Evolutionary conservation across 2,329 filamentous ascomycete genomes (phyloP), one percentile per base, ranked within the genome.

Genomic region (Hawksworthiomyces lignivorus): DNA sequence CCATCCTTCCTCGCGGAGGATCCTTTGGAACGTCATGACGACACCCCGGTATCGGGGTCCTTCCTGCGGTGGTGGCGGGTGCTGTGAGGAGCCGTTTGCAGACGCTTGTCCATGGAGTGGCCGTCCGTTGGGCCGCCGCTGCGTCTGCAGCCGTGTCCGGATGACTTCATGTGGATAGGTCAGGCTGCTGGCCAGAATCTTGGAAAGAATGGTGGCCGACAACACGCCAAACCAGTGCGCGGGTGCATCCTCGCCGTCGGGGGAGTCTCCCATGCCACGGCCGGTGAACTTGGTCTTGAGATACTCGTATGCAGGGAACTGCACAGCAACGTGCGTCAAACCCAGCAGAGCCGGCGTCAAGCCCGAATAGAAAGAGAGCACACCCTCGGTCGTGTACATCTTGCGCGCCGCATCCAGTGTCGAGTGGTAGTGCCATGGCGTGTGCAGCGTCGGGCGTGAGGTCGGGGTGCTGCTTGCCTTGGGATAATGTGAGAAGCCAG

Each of bases 91-190:
- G 7, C 15, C 27, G 15, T 17, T 26, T n/a, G n/a, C n/a, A n/a
- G n/a, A n/a, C n/a, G n/a, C n/a, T n/a, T n/a, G n/a, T n/a, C n/a
- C n/a, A n/a, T n/a, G n/a, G n/a, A n/a, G n/a, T n/a, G n/a, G n/a
- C n/a, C n/a, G n/a, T n/a, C n/a, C n/a, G 20, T 22, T 29, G 7
- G 82, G 80, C 47, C 88, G 76, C 56, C 92, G 82, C 60, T 98
- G 92, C 2, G 92, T 98, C 63, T 98, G 92, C 43, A 98, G 68
- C 45, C 92, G 75, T 37, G 92, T 98, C 33, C 92, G 81, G 39
- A 98, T 82, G 15, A 98, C 92, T 64, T 98, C 92, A 59, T 98
- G 92, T 1, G 92, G 92, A 59, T 98, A 98, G 15, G 92, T 98
- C 8, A 89, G 86, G 36, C 87, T 92, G 59, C 89, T 96, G 26